phyloP scores from a whole-genome alignment of 164 flowering plant species.

The Houttuynia cordata region DNA sequence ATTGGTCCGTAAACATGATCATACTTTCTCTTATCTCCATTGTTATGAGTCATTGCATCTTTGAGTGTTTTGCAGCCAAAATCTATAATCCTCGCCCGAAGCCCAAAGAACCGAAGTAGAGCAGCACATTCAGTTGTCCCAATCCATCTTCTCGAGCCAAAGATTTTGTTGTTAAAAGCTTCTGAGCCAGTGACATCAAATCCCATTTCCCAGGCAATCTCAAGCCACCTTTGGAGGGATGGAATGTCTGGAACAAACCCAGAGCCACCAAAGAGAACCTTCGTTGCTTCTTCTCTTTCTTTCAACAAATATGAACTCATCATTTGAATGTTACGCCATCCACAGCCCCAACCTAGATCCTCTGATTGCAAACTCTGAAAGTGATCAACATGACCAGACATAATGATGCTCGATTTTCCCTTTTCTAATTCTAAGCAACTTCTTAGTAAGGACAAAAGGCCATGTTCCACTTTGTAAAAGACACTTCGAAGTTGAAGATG shows the following conservation, averaged over 20 bases:
- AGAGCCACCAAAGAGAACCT: slow-evolving; percentile 60
- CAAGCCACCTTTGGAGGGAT: slow-evolving; percentile 85
- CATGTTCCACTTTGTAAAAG: slow-evolving; percentile 40
- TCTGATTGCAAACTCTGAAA: slow-evolving; percentile 47
- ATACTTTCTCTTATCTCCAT: slow-evolving; percentile 21
- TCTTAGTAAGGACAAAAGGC: slow-evolving; percentile 47
- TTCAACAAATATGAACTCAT: slow-evolving; percentile 60
- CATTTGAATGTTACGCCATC: slow-evolving; percentile 97
- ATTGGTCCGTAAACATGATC: slow-evolving; percentile 57
- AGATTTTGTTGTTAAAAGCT: slow-evolving; percentile 42
- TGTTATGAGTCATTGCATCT: slow-evolving; percentile 1
- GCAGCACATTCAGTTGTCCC: slow-evolving; percentile 93
- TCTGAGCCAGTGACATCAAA: slow-evolving; percentile 52
- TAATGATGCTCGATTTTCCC: slow-evolving; percentile 22
- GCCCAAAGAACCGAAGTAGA: slow-evolving; percentile 77
- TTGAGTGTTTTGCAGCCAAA: slow-evolving; percentile 42
- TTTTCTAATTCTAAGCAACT: slow-evolving; percentile 52
- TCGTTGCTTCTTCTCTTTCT: slow-evolving; percentile 45
- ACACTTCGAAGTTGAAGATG: slow-evolving; percentile 29
- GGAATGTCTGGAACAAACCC: slow-evolving; percentile 76
- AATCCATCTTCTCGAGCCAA: slow-evolving; percentile 67
- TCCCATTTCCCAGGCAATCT: slow-evolving; percentile 80
- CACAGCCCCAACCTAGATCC: slow-evolving; percentile 93
- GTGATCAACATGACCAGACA: slow-evolving; percentile 56
- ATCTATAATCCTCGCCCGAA: slow-evolving; percentile 72